phyloP scores from a whole-genome alignment of 208 protist species.

The Trypanosoma mega region DNA sequence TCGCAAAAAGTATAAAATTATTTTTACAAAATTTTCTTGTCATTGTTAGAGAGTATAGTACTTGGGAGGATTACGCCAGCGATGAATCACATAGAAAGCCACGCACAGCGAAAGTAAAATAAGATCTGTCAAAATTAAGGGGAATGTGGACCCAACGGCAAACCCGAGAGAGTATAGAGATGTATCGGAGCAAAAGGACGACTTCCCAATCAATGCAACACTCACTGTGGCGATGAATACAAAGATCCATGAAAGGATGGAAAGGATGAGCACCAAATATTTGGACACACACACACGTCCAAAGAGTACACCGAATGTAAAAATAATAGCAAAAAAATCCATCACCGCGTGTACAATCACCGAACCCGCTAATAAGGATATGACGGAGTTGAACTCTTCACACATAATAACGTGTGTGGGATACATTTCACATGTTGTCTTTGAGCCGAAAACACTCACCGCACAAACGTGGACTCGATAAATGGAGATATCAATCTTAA shows the following conservation, averaged over 20 bases:
- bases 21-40: constrained; percentile 4
- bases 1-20: no score
- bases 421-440: constrained; percentile 9
- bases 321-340: constrained; percentile 20
- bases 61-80: constrained; percentile 13
- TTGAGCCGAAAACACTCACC: no score
- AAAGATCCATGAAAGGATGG: constrained; percentile 27
- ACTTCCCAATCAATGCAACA: constrained; percentile 18
- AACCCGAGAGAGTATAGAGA: constrained; percentile 40
- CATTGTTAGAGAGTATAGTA: background rate
- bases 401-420: constrained; percentile 28
- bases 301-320: constrained; percentile 19
- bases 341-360: constrained; percentile 23
- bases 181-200: constrained; percentile 18
- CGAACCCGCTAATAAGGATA: constrained; percentile 20
- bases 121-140: constrained; percentile 32
- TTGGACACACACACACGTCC: constrained; percentile 31
- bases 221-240: constrained; percentile 28
- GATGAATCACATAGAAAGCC: constrained; percentile 26
- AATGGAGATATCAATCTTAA: constrained; percentile 21
- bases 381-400: constrained; percentile 11
- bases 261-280: constrained; percentile 30
- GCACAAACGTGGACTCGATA: constrained; percentile 16
- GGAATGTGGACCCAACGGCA: constrained; percentile 36
- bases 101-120: constrained; percentile 24